Evolutionary conservation across 306 rosid species (phyloP).

Genomic region (Lupinus albus): DNA sequence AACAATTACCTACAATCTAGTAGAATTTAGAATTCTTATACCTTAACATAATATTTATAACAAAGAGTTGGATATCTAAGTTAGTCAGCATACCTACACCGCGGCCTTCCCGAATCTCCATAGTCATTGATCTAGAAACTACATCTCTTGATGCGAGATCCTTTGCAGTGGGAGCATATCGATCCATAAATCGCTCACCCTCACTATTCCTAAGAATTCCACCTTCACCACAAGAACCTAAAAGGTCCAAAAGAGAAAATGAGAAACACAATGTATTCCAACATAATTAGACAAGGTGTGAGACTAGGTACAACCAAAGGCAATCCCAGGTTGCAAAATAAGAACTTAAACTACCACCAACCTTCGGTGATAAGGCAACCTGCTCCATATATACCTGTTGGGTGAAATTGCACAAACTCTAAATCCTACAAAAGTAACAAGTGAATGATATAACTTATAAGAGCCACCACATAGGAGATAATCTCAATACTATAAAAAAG

Average conservation of each 20-base stretch:
- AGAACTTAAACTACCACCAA: constrained; percentile 46
- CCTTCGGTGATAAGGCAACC: constrained; percentile 99
- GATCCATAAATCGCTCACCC: constrained; percentile 98
- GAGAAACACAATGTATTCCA: constrained; percentile 31
- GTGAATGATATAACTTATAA: constrained; percentile 6
- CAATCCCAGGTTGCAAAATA: constrained; percentile 20
- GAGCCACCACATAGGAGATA: constrained; percentile 28
- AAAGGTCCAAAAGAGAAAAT: constrained; percentile 41
- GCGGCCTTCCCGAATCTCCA: constrained; percentile 97
- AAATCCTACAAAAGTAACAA: constrained; percentile 62
- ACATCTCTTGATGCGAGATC: constrained; percentile 98
- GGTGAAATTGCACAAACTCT: constrained; percentile 98
- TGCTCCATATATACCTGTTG: constrained; percentile 96
- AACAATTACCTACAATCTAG: constrained; percentile 2
- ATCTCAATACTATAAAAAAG: constrained; percentile 29
- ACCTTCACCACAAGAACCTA: constrained; percentile 99
- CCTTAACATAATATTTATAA: neutral
- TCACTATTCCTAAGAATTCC: constrained; percentile 94
- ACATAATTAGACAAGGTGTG: constrained; percentile 18
- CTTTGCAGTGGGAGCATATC: constrained; percentile 97
- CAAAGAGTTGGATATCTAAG: neutral
- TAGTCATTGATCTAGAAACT: constrained; percentile 95
- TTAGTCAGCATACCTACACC: constrained; percentile 76
- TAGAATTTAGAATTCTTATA: constrained; percentile 11
- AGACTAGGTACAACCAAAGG: constrained; percentile 32